Evolutionary conservation across 2,329 filamentous ascomycete genomes (phyloP).

Genomic region (Colletotrichum theobromicola): DNA sequence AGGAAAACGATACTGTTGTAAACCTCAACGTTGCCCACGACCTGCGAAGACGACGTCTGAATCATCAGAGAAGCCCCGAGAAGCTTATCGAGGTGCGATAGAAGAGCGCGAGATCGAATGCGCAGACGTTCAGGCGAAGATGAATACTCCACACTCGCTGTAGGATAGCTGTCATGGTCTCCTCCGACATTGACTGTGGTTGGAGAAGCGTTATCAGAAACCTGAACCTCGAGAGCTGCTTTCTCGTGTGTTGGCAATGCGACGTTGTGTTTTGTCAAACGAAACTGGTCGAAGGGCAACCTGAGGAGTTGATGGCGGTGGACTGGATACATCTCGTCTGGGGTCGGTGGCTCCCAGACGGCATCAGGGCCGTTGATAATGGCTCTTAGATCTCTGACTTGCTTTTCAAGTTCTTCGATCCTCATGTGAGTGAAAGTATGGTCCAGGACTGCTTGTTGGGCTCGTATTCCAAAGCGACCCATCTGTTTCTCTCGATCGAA

Average conservation of each 20-base stretch:
- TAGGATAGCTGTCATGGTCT: not conserved
- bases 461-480: not conserved
- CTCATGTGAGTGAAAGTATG: not conserved
- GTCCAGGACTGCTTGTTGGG: not conserved
- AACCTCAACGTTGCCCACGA: not conserved
- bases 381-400: not conserved
- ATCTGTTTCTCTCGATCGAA: not conserved
- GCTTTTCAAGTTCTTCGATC: conserved; percentile 5
- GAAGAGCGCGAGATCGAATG: not conserved
- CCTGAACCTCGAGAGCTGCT: not conserved
- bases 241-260: not conserved
- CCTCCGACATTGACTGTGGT: not conserved
- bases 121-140: not conserved
- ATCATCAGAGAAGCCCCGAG: not conserved
- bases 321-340: not conserved
- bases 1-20: not conserved
- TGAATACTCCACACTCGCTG: not conserved
- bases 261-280: not conserved
- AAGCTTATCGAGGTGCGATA: not conserved
- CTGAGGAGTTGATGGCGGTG: not conserved
- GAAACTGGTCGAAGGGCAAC: not conserved
- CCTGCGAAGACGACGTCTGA: not conserved
- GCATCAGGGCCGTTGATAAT: not conserved
- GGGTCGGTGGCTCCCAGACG: not conserved
- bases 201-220: not conserved